Percentiles rank a stretch among this genome's conserved stretches.
Evolutionary conservation across 768 basidiomycete genomes (phyloP).

Genomic region (Astraeus odoratus): DNA sequence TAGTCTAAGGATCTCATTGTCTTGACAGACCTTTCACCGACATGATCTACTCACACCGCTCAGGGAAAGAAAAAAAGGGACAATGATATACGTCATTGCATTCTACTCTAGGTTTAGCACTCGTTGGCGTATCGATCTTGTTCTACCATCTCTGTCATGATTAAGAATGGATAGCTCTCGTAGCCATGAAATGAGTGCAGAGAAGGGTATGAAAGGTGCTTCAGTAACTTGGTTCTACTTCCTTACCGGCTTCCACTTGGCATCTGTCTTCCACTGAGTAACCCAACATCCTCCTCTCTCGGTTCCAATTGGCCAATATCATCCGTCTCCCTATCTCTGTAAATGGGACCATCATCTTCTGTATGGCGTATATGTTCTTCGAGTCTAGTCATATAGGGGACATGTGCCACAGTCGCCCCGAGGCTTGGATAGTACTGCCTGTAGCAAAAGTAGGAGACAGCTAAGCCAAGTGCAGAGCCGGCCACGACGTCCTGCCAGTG

Average conservation of each 20-base stretch:
- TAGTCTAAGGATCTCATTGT: slow-evolving; percentile 3
- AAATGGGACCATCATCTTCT: background rate
- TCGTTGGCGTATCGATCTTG: background rate
- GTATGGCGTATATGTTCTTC: slow-evolving; percentile 19
- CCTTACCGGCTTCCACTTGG: background rate
- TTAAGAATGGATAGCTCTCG: no score
- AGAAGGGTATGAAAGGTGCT: no score
- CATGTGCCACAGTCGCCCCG: slow-evolving; percentile 47
- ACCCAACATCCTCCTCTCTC: slow-evolving; percentile 12
- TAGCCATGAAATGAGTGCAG: no score
- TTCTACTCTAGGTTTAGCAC: background rate
- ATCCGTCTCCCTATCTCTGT: slow-evolving; percentile 8
- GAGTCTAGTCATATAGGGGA: slow-evolving; percentile 66
- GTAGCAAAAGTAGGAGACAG: slow-evolving; percentile 69
- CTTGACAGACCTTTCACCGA: slow-evolving; percentile 62
- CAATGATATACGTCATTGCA: slow-evolving; percentile 2
- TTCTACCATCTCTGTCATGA: no score
- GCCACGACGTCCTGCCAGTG: slow-evolving; percentile 89
- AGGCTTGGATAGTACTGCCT: slow-evolving; percentile 76
- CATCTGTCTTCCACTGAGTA: slow-evolving; percentile 14
- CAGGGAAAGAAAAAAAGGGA: slow-evolving; percentile 16
- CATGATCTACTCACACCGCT: slow-evolving; percentile 69
- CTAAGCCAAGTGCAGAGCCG: slow-evolving; percentile 68
- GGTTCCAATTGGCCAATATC: background rate
- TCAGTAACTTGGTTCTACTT: background rate